A percentile compares a stretch with the other conserved stretches of the same genome.
Evolutionary conservation across 73 alveolate species (phyloP).

Genomic region (Uronychia setigera): DNA sequence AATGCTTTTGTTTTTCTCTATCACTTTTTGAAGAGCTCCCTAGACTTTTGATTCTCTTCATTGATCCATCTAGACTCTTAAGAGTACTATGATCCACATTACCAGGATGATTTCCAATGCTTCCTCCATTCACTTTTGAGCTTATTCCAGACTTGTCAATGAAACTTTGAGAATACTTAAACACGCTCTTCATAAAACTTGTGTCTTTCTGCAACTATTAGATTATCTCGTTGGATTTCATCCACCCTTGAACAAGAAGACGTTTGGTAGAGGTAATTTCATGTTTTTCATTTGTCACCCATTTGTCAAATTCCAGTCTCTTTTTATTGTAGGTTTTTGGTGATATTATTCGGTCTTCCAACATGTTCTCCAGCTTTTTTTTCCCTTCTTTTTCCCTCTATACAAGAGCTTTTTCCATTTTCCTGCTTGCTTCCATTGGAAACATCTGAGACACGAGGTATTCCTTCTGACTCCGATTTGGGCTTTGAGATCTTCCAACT

Average conservation of each 20-base stretch:
- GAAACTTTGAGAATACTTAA: not conserved
- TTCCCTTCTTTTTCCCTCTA: not conserved
- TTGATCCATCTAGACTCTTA: not conserved
- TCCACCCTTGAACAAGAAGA: slow-evolving; percentile 53
- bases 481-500: not conserved
- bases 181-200: not conserved
- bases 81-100: not conserved
- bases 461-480: not conserved
- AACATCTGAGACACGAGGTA: not conserved
- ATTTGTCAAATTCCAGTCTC: slow-evolving; percentile 44
- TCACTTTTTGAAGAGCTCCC: not conserved
- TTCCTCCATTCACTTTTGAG: not conserved
- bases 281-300: slow-evolving; percentile 50
- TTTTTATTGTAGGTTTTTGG: slow-evolving; percentile 38
- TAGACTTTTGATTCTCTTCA: not conserved
- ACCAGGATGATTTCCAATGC: too few species aligned
- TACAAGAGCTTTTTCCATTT: slow-evolving; percentile 13
- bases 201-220: slow-evolving; percentile 9
- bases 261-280: slow-evolving; percentile 37
- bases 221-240: slow-evolving; percentile 35
- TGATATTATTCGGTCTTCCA: slow-evolving; percentile 15
- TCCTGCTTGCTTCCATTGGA: not conserved
- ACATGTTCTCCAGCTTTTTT: slow-evolving; percentile 7
- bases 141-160: not conserved
- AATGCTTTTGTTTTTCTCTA: not conserved